Evolutionary conservation across 1,139 yeast species (phyloP), one percentile per base, ranked within the genome.

Genomic region (Candida mesenterica): DNA sequence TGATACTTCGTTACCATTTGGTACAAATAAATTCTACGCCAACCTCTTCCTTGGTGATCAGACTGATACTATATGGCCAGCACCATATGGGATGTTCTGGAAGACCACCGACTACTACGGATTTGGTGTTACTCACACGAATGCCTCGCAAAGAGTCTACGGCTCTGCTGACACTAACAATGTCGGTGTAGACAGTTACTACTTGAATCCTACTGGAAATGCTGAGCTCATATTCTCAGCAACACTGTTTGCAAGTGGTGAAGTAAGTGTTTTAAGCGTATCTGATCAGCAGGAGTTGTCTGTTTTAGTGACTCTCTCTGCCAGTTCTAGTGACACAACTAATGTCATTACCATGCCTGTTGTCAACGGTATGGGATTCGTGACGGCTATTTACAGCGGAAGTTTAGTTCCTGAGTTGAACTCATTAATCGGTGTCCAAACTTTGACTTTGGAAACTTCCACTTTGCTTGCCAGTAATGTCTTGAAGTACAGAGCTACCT

Each of bases 11-110:
- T 38, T 17, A 12, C 87, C 95, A 5, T 70, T 79, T 31, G 78
- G 79, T 44, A 88, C 97, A 14, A 89, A 89, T 62, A 87, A 88
- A 55, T 89, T 87, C 58, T 88, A 84, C 55, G 82, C 86, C 7
- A 89, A 89, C 59, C 62, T 88, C 54, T 62, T 87, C 41, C 72
- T 89, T 16, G 92, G 72, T 1, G 62, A 64, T 28, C 92, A 85
- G 52, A 72, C 75, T 8, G 61, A 75, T 36, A 82, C 68, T 48
- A 75, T 82, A 4, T 87, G 86, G 82, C 77, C 95, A 1, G 89
- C 82, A 50, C 97, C 97, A 2, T 88, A 86, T 53, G 79, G 88
- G 2, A 59, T 88, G 29, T 86, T 87, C 81, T 79, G 74, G 70
- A 57, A 55, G 19, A 66, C 65, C 6, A 26, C 29, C 5, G 60